Evolutionary conservation across 1,284 basidiomycete genomes (phyloP), one percentile per base, ranked within the genome.

Genomic region (Coniferiporia sulphurascens): DNA sequence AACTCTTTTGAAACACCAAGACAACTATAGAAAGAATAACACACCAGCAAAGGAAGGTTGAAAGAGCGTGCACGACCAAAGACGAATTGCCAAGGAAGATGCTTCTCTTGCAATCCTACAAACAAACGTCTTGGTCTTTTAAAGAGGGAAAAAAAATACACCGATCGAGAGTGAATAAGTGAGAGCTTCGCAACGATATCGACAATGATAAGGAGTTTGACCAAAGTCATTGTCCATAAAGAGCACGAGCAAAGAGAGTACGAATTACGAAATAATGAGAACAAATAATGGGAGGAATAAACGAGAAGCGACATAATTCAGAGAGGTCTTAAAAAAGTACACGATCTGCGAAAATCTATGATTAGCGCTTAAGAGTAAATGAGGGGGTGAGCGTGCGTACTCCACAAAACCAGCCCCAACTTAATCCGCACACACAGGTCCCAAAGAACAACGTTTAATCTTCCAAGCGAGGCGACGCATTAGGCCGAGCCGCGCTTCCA

Each of bases 401-500:
- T 17, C 35, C 17, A n/a, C 9, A 3, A 44, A 54, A 21, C n/a
- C 52, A 54, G 27, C n/a, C 52, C 52, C 52, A 52, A 38, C 34
- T 54, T 54, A 54, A 54, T 54, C 52, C 52, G 43, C 38, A 41
- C 17, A 41, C 52, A 54, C 52, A 44, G 41, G 27, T 35, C 52
- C 52, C 52, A 54, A 17, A 41, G 35, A 54, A 54, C 35, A 22
- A 54, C 12, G 38, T 38, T 54, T 22, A 17, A 19, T 41, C 35
- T n/a, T 17, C 27, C 35, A 15, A 52, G 17, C 17, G 5, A 38
- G 52, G 55, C 59, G 52, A 60, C 46, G 12, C 51, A 43, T 19
- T 36, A 17, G 19, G 55, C 43, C 34, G 55, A 27, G 35, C 52
- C 27, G 32, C 56, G 56, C 41, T 53, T 55, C 59, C 59, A 60